Evolutionary conservation across 768 basidiomycete genomes (phyloP).

Genomic region (Xanthoconium purpureum): DNA sequence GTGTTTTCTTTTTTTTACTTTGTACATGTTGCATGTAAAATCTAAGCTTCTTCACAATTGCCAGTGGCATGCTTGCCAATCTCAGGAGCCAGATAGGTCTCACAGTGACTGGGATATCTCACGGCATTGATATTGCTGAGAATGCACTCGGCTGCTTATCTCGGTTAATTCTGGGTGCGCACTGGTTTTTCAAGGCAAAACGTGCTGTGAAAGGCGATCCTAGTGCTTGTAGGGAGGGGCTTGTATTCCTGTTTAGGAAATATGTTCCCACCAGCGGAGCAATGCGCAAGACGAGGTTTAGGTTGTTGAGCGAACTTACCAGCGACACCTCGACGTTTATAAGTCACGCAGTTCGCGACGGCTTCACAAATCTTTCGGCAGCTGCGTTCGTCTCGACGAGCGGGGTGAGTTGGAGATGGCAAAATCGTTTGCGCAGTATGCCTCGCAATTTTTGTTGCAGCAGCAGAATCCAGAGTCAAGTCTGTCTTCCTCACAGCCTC

Average conservation of each 20-base stretch:
- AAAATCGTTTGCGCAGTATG: constrained; percentile 77
- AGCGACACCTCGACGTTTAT: constrained; percentile 8
- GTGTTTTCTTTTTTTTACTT: too few species aligned
- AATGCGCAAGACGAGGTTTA: constrained; percentile 23
- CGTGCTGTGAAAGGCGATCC: neutral
- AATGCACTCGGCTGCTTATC: too few species aligned
- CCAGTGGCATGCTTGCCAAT: too few species aligned
- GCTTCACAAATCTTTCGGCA: constrained; percentile 3
- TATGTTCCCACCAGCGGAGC: constrained; percentile 15
- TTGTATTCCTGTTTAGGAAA: constrained; percentile 11
- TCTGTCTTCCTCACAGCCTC: constrained; percentile 65
- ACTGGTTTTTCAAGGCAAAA: too few species aligned
- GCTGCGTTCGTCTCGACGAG: constrained; percentile 17
- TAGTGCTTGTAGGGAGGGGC: neutral
- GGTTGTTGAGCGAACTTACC: constrained; percentile 20
- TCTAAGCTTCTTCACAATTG: too few species aligned
- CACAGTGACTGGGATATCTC: too few species aligned
- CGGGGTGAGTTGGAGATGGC: constrained; percentile 39
- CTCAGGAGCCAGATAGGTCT: too few species aligned
- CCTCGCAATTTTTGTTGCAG: constrained; percentile 74
- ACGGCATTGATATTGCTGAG: too few species aligned
- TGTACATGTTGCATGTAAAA: too few species aligned
- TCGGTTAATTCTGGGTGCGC: too few species aligned
- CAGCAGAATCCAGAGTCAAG: constrained; percentile 51
- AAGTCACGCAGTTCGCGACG: constrained; percentile 13